Conservation (phyloP, 2,329 filamentous ascomycete genomes). For the Aspergillus sp. region DNA sequence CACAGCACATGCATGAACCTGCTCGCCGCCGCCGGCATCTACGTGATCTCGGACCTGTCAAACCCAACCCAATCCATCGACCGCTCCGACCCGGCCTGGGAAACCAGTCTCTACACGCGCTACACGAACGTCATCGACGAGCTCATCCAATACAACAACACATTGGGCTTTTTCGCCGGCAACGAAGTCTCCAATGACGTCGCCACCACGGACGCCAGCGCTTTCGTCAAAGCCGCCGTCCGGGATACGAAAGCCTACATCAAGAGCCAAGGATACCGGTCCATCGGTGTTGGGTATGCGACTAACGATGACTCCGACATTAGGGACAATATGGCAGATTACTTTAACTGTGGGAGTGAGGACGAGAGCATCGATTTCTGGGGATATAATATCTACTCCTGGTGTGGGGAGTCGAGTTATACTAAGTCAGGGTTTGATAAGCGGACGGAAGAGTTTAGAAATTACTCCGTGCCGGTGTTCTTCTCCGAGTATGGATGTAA, state of each 20-base stretch:
- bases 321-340: constrained; percentile 77
- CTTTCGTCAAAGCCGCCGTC: constrained; percentile 95
- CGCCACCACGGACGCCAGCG: constrained; percentile 84
- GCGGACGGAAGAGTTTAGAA: constrained; percentile 79
- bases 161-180: constrained; percentile 94
- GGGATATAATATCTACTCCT: constrained; percentile 99
- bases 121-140: constrained; percentile 82
- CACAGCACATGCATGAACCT: constrained; percentile 82
- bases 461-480: constrained; percentile 91
- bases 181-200: constrained; percentile 91
- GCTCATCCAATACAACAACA: constrained; percentile 79
- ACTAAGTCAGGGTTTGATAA: constrained; percentile 73
- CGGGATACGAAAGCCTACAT: constrained; percentile 94
- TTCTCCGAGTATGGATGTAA: constrained; percentile 99
- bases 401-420: constrained; percentile 85
- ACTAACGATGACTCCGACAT: constrained; percentile 88
- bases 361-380: constrained; percentile 82
- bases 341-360: constrained; percentile 82
- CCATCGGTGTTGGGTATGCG: constrained; percentile 88
- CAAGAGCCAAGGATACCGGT: constrained; percentile 70
- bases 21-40: constrained; percentile 82
- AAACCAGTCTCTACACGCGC: constrained; percentile 70
- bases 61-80: constrained; percentile 82
- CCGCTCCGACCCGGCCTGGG: constrained; percentile 78
- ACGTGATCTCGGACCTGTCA: constrained; percentile 85